Evolutionary conservation across 192 early-diverging fungal genomes (phyloP), one percentile per base, ranked within the genome.

Genomic region (Coemansia sp.): DNA sequence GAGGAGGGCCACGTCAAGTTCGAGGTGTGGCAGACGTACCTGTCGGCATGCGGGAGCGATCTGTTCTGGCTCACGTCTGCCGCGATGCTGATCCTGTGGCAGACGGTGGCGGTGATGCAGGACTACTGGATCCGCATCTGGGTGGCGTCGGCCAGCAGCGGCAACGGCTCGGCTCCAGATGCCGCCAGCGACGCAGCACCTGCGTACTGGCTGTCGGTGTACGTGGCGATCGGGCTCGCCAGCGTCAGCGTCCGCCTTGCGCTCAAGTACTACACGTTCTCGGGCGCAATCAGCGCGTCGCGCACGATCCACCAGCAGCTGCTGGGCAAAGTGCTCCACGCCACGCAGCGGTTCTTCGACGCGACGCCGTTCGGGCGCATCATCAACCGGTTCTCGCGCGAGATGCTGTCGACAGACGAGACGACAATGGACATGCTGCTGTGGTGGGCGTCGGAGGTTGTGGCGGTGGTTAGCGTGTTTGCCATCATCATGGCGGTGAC

Each of bases 341-440:
- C 92, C 0, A 90, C 89, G 57, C 84, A 94, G 30, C 85, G 88
- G 36, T 96, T 95, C 85, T 97, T 92, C 75, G 93, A 95, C 64
- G 82, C 90, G 11, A 93, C 91, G 4, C 95, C 95, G 21, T 70
- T 92, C 6, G 94, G 94, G 30, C 87, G 91, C 33, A 90, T 95
- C 56, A 88, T 91, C 58, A 97, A 94, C 73, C 77, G 96, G 41
- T 94, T 94, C 72, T 90, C 91, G 26, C 89, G 90, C 20, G 93
- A 98, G 79, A 90, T 96, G 67, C 87, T 90, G 34, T 85, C 86
- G 6, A 73, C 95, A 63, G 94, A 96, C 71, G 88, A 88, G 49
- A 65, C 62, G 7, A 73, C 89, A 43, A 85, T 85, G 60, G 85
- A 86, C n/a, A 63, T 70, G 26, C 56, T 87, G 11, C 72, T 78